Conservation (phyloP, 1,139 yeast species). For the Spathaspora sp. region DNA sequence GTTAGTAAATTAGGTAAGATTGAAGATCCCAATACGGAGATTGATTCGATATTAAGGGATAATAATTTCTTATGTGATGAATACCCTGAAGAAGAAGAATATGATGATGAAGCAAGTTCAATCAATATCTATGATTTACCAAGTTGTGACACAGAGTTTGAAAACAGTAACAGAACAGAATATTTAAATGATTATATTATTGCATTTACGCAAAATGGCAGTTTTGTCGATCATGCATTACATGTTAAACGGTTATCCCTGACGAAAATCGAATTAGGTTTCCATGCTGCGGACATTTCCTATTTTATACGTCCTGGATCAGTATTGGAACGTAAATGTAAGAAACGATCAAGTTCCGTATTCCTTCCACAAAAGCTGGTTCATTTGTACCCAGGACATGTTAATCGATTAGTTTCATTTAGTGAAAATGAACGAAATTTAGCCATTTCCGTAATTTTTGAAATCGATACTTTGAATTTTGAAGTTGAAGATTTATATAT, state of each 20-base stretch:
- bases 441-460: constrained; percentile 79
- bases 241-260: constrained; percentile 64
- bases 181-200: constrained; percentile 64
- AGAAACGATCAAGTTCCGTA: constrained; percentile 87
- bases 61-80: constrained; percentile 89
- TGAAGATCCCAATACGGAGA: constrained; percentile 75
- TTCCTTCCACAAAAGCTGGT: constrained; percentile 79
- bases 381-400: constrained; percentile 66
- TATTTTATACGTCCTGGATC: constrained; percentile 72
- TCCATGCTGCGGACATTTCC: constrained; percentile 81
- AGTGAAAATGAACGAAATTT: constrained; percentile 59
- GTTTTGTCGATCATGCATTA: constrained; percentile 71
- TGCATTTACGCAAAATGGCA: constrained; percentile 63
- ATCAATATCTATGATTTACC: constrained; percentile 34
- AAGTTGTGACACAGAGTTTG: constrained; percentile 33
- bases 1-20: constrained; percentile 83
- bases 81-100: constrained; percentile 48
- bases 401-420: constrained; percentile 63
- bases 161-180: constrained; percentile 47
- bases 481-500: constrained; percentile 78
- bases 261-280: constrained; percentile 67
- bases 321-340: constrained; percentile 81
- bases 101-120: constrained; percentile 22
- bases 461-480: constrained; percentile 69
- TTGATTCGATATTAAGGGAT: constrained; percentile 88